These are phyloP conservation scores for Cryptosporidium andersoni DNA, from an alignment of 169 alveolate genomes.

Conservation along the genomic window DNA sequence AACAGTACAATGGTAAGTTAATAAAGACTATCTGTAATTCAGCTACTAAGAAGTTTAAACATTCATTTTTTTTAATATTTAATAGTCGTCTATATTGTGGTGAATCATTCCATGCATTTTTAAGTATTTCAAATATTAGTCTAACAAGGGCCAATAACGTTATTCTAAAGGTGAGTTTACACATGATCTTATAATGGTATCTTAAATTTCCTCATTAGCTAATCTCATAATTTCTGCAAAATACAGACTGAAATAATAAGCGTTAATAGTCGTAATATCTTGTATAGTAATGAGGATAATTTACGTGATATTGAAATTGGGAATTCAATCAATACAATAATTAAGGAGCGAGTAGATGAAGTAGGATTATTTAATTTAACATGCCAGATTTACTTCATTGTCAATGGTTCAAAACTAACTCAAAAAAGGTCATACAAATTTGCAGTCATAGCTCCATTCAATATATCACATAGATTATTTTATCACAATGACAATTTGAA, in stretches of 20 bases:
- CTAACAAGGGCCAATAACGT: conserved; percentile 57
- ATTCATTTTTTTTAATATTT: neutral
- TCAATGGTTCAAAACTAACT: conserved; percentile 31
- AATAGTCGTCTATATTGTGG: conserved; percentile 57
- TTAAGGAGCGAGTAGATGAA: conserved; percentile 59
- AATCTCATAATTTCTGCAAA: neutral
- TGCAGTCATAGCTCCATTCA: conserved; percentile 65
- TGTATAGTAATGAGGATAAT: conserved; percentile 45
- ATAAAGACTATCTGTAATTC: neutral
- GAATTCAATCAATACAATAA: conserved; percentile 37
- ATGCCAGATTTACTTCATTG: conserved; percentile 58
- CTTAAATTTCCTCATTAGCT: neutral
- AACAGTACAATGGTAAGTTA: conserved; percentile 64
- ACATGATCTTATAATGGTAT: neutral
- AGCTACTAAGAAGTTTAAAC: neutral
- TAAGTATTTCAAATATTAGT: conserved; percentile 53
- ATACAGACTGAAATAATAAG: conserved; percentile 53
- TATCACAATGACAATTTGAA: neutral
- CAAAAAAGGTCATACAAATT: conserved; percentile 64
- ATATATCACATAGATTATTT: conserved; percentile 37
- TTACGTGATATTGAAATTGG: conserved; percentile 59
- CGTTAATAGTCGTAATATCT: conserved; percentile 7
- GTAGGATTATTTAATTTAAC: conserved; percentile 50
- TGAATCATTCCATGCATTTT: conserved; percentile 55
- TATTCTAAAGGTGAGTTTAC: conserved; percentile 29